Base-by-base conservation (phyloP, 208 protist genomes). In the Strigomonas culicis region DNA sequence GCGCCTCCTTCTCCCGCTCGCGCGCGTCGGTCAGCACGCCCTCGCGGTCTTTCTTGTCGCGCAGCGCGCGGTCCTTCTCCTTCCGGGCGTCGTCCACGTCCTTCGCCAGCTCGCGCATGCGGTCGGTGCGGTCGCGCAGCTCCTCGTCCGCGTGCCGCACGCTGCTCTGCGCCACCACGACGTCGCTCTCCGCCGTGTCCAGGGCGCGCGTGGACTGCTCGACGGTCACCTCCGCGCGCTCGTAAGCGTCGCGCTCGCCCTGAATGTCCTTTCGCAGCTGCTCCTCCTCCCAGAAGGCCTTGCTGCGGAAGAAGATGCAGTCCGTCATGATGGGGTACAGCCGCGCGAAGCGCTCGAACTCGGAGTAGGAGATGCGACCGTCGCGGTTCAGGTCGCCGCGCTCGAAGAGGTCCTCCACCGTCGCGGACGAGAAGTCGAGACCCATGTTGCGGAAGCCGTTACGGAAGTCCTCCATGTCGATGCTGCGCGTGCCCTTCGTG, bases 201-300 rank as follows among this genome's bases (percentile, higher is more conserved):
- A 92, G 59, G 31, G 72, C 58, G 44, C 73, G 75, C 60, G 84
- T 75, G 15, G 81, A 73, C 25, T 81, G 56, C 44, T 93, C 87
- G 15, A 95, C 80, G 13, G 50, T 51, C 11, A 57, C 46, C 77
- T 94, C 83, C 31, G 77, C 70, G 69, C 93, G 82, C 44, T 43
- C 70, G 22, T 90, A 85, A 1, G 80, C 80, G 24, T 93, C 85
- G 13, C 77, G 78, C 81, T 95, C 86, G 10, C 63, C 75, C 62
- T 93, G 72, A 57, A 97, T 92, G 6, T 89, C 81, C 58, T 90
- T 90, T 46, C 76, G 83, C 34, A 95, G 65, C 74, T 92, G 84
- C 63, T 93, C 87, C 72, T 97, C 88, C 53, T 93, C 87, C 89
- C 88, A 95, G 66, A 92, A 92, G n/a, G 88, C 88, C 80, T 93